Conservation (phyloP, 2,329 filamentous ascomycete species). For the Epichloe glyceriae region DNA sequence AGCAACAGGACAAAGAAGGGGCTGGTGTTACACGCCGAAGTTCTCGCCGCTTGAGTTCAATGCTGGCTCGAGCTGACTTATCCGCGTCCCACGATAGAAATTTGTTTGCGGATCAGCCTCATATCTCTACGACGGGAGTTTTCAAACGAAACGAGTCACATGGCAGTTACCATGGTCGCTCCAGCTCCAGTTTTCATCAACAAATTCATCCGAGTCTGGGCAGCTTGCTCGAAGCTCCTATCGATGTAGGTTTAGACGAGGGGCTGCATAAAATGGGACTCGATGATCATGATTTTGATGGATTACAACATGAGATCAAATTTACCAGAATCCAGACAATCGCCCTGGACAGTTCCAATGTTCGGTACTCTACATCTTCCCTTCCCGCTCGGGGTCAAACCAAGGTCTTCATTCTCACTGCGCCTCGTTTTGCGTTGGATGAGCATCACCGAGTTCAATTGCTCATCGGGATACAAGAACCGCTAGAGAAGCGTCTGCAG, state of each 20-base stretch:
- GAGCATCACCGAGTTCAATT: slow-evolving; percentile 41
- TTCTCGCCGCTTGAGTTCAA: slow-evolving; percentile 75
- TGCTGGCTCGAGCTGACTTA: slow-evolving; percentile 75
- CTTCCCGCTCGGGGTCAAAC: slow-evolving; percentile 40
- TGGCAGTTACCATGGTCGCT: slow-evolving; percentile 26
- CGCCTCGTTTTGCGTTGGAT: slow-evolving; percentile 42
- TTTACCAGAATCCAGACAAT: slow-evolving; percentile 59
- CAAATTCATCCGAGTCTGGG: slow-evolving; percentile 39
- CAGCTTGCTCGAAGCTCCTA: slow-evolving; percentile 53
- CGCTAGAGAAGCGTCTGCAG: slow-evolving; percentile 52
- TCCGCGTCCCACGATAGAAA: slow-evolving; percentile 73
- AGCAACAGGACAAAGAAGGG: slow-evolving; percentile 47
- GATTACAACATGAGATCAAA: slow-evolving; percentile 58
- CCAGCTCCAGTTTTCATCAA: slow-evolving; percentile 30
- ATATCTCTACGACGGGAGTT: slow-evolving; percentile 26
- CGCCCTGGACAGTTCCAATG: slow-evolving; percentile 45
- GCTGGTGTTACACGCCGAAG: slow-evolving; percentile 42
- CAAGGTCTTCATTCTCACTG: slow-evolving; percentile 55
- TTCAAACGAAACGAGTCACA: slow-evolving; percentile 61
- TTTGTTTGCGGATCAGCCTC: slow-evolving; percentile 59
- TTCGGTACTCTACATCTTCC: slow-evolving; percentile 45
- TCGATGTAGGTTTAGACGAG: slow-evolving; percentile 59
- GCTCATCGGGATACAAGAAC: slow-evolving; percentile 58
- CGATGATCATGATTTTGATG: slow-evolving; percentile 59
- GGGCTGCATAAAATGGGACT: slow-evolving; percentile 61